Percentiles rank a stretch among this genome's conserved stretches.
These are phyloP conservation scores for Aureobasidium sp. DNA, from an alignment of 2,329 filamentous ascomycete genomes.

Conservation along the genomic window DNA sequence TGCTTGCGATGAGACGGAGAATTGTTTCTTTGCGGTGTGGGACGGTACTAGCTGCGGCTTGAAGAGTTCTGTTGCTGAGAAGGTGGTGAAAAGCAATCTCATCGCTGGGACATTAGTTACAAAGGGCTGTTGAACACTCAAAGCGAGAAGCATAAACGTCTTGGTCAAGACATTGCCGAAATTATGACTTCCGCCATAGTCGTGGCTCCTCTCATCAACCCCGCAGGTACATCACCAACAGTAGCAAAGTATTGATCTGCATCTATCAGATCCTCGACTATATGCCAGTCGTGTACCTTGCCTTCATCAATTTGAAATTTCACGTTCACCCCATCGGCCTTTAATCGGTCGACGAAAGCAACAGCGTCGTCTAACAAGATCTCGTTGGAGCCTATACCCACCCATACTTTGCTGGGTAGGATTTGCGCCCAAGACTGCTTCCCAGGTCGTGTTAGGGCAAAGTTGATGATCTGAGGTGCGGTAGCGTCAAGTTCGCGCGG, in stretches of 20 bases:
- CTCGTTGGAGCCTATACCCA: slow-evolving; percentile 7
- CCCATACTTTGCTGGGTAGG: slow-evolving; percentile 1
- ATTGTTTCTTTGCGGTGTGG: background rate
- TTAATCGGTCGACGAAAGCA: background rate
- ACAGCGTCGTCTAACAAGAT: slow-evolving; percentile 5
- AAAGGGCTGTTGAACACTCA: background rate
- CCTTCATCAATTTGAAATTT: background rate
- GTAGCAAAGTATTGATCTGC: background rate
- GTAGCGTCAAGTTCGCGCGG: background rate
- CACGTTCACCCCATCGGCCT: slow-evolving; percentile 3
- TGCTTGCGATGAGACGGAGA: background rate
- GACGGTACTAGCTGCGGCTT: background rate
- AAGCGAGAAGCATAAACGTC: background rate
- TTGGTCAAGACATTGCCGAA: background rate
- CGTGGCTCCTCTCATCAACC: background rate
- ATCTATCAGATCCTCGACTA: background rate
- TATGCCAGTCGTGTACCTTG: background rate
- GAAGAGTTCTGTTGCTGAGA: background rate
- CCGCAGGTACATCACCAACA: background rate
- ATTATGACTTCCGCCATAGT: background rate
- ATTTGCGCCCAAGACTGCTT: background rate
- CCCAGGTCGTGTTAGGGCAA: background rate
- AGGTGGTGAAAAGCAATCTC: background rate
- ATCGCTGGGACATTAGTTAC: background rate
- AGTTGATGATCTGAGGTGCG: background rate